Evolutionary conservation across 352 stramenopile species (phyloP).

Genomic region (Phytophthora sansomeana): DNA sequence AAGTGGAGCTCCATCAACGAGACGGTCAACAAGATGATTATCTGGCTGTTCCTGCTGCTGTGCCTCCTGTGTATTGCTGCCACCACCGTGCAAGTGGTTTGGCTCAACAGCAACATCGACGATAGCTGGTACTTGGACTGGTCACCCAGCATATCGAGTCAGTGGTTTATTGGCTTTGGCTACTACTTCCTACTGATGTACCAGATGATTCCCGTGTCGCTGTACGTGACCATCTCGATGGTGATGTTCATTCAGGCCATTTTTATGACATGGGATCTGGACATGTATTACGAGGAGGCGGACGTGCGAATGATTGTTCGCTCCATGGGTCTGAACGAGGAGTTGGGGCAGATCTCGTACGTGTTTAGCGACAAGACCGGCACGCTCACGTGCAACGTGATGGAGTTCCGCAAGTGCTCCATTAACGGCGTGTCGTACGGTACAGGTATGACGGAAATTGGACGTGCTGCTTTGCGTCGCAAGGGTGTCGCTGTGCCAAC

Average conservation of each 20-base stretch:
- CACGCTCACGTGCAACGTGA: constrained; percentile 95
- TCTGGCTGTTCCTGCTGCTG: constrained; percentile 77
- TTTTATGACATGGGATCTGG: constrained; percentile 93
- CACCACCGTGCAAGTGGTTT: constrained; percentile 68
- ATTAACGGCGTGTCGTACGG: constrained; percentile 94
- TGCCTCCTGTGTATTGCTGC: constrained; percentile 63
- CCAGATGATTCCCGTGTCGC: constrained; percentile 97
- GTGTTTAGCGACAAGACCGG: constrained; percentile 95
- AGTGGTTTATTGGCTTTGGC: constrained; percentile 87
- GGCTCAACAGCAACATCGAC: constrained; percentile 60
- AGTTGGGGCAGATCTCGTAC: constrained; percentile 93
- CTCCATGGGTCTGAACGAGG: constrained; percentile 90
- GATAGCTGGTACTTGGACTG: constrained; percentile 62
- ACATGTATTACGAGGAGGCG: constrained; percentile 93
- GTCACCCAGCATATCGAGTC: constrained; percentile 50
- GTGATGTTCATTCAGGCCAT: constrained; percentile 95
- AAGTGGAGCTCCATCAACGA: constrained; percentile 90
- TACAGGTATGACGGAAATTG: constrained; percentile 86
- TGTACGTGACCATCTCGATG: constrained; percentile 98
- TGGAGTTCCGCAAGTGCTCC: constrained; percentile 96
- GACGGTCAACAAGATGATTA: constrained; percentile 83
- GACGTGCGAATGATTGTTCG: constrained; percentile 90
- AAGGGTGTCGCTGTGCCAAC: constrained; percentile 68
- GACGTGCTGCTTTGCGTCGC: constrained; percentile 65
- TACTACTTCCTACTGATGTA: constrained; percentile 96